phyloP scores from a whole-genome alignment of 805 yeast species.

The Saccharomycopsis sp. region DNA sequence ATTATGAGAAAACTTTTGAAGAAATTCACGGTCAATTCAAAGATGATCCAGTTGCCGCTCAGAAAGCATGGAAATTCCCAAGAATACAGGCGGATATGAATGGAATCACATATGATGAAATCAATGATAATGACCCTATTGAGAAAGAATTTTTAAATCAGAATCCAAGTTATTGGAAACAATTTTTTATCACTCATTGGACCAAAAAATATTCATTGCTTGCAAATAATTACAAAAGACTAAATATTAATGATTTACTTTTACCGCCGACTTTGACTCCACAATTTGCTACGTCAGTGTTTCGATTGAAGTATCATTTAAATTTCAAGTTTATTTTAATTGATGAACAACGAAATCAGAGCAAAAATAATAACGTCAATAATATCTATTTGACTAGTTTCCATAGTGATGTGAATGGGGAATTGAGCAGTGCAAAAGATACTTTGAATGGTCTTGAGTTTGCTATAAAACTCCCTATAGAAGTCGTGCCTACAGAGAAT shows the following conservation, averaged over 20 bases:
- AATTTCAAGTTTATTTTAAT: slow-evolving; percentile 32
- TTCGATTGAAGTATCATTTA: slow-evolving; percentile 34
- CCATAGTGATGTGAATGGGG: slow-evolving; percentile 34
- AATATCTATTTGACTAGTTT: slow-evolving; percentile 22
- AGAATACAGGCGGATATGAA: neutral
- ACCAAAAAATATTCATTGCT: slow-evolving; percentile 17
- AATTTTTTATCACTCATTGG: slow-evolving; percentile 9
- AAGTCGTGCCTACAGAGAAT: slow-evolving; percentile 32
- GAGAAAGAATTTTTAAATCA: slow-evolving; percentile 7
- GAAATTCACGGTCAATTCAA: slow-evolving; percentile 13
- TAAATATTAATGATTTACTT: slow-evolving; percentile 17
- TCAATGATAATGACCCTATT: slow-evolving; percentile 13
- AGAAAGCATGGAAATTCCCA: slow-evolving; percentile 19
- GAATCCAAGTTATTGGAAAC: slow-evolving; percentile 20
- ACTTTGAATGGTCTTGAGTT: slow-evolving; percentile 35
- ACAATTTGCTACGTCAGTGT: slow-evolving; percentile 35
- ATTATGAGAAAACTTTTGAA: slow-evolving; percentile 9
- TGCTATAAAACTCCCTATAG: slow-evolving; percentile 38
- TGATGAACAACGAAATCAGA: slow-evolving; percentile 21
- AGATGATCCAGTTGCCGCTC: slow-evolving; percentile 13
- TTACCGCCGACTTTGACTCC: slow-evolving; percentile 25
- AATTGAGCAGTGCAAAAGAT: slow-evolving; percentile 29
- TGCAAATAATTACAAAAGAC: slow-evolving; percentile 4
- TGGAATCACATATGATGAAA: slow-evolving; percentile 11
- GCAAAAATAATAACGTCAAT: slow-evolving; percentile 19